A percentile compares a stretch with the other conserved stretches of the same genome.
phyloP scores from a whole-genome alignment of 2,329 filamentous ascomycete genomes.

The Podosphaera fusca region DNA sequence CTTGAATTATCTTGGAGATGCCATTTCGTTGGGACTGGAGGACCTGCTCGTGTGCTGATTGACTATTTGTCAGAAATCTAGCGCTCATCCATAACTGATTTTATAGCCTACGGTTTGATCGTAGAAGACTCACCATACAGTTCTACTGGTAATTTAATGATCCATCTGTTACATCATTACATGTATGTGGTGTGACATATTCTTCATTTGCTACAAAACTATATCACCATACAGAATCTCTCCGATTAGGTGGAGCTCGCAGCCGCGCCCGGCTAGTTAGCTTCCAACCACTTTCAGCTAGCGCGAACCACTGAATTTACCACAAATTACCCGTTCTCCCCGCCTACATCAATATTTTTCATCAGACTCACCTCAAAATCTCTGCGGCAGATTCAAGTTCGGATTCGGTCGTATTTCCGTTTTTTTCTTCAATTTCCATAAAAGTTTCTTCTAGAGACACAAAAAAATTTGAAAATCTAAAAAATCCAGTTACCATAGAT shows the following conservation, averaged over 20 bases:
- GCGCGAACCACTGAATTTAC: background rate
- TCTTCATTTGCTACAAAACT: too few relatives aligned
- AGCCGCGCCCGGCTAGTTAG: background rate
- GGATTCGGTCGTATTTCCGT: conserved; percentile 17
- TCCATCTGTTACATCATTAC: background rate
- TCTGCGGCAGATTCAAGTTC: conserved; percentile 9
- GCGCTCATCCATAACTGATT: background rate
- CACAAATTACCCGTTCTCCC: background rate
- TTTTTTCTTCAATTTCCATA: conserved; percentile 16
- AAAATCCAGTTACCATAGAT: conserved; percentile 13
- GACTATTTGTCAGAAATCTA: background rate
- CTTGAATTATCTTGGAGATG: conserved; percentile 7
- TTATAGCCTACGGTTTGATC: too few relatives aligned
- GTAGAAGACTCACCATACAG: too few relatives aligned
- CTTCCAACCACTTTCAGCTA: background rate
- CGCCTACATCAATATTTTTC: conserved; percentile 1
- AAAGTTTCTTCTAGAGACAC: conserved; percentile 13
- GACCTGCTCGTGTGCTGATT: background rate
- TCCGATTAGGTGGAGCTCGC: too few relatives aligned
- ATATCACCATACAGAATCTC: too few relatives aligned
- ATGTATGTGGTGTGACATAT: too few relatives aligned
- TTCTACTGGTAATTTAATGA: too few relatives aligned
- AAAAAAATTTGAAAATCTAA: conserved; percentile 20
- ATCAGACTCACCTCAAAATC: background rate
- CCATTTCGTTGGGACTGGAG: conserved; percentile 6